Conservation (phyloP, 257 asterid genomes). For the Nicotiana knightiana region DNA sequence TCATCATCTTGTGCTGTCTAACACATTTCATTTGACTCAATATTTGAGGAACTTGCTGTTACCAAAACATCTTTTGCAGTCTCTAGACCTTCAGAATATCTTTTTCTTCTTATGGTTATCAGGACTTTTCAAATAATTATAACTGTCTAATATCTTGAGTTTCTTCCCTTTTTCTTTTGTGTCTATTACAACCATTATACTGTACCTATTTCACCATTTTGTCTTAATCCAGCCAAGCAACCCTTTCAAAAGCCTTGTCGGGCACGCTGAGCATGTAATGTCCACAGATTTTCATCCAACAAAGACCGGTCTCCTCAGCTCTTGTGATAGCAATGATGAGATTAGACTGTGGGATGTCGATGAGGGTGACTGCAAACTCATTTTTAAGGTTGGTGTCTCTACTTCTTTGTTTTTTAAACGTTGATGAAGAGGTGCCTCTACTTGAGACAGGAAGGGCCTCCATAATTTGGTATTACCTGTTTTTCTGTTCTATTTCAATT, state of each 20-base stretch:
- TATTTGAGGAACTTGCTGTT: neutral
- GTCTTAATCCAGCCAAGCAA: slow-evolving; percentile 22
- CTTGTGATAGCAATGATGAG: slow-evolving; percentile 34
- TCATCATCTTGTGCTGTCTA: neutral
- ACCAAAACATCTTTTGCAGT: neutral
- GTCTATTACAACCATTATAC: neutral
- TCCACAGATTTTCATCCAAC: slow-evolving; percentile 46
- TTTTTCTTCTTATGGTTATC: neutral
- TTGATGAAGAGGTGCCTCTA: neutral
- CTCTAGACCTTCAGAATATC: neutral
- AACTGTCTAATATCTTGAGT: neutral
- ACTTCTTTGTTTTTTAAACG: neutral
- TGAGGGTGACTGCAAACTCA: slow-evolving; percentile 16
- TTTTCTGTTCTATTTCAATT: slow-evolving; percentile 3
- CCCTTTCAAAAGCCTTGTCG: slow-evolving; percentile 20
- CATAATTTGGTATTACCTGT: neutral
- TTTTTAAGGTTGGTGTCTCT: slow-evolving; percentile 28
- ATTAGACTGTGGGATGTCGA: slow-evolving; percentile 36
- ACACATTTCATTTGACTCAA: neutral
- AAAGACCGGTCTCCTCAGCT: slow-evolving; percentile 27
- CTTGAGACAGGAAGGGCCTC: neutral
- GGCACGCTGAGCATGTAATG: slow-evolving; percentile 36
- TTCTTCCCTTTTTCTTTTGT: neutral
- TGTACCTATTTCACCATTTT: neutral
- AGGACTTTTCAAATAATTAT: neutral